Conservation (phyloP, 192 early-diverging fungal species). For the Neocallimastix lanati region DNA sequence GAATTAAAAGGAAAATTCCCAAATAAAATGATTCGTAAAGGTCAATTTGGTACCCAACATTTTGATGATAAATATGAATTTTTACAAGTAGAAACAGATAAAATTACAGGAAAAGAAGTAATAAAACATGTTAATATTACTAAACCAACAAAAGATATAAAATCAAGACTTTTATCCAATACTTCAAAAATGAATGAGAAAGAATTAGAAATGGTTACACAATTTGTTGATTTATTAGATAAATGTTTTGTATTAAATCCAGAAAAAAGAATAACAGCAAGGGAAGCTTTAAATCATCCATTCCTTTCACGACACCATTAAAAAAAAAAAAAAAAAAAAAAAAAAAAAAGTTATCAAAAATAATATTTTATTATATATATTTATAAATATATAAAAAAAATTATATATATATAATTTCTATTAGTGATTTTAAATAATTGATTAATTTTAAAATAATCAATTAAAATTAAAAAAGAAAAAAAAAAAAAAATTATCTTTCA, state of each 20-base stretch:
- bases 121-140: constrained; percentile 41
- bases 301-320: constrained; percentile 20
- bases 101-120: constrained; percentile 21
- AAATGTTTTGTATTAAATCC: constrained; percentile 63
- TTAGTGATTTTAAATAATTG: too few relatives aligned
- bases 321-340: too few relatives aligned
- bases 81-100: constrained; percentile 13
- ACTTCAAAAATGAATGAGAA: constrained; percentile 32
- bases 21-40: constrained; percentile 63
- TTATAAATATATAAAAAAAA: too few relatives aligned
- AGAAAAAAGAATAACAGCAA: constrained; percentile 68
- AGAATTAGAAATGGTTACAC: constrained; percentile 32
- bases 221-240: constrained; percentile 76
- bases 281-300: constrained; percentile 72
- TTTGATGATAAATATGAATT: constrained; percentile 69
- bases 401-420: too few relatives aligned
- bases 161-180: constrained; percentile 33
- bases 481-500: too few relatives aligned
- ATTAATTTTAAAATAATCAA: too few relatives aligned
- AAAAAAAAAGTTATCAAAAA: too few relatives aligned
- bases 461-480: too few relatives aligned
- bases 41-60: constrained; percentile 63
- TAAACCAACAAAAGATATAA: constrained; percentile 54
- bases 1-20: constrained; percentile 78
- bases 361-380: too few relatives aligned